Base-by-base conservation (phyloP, 2,329 filamentous ascomycete species). In the Tolypocladium endophyticum region DNA sequence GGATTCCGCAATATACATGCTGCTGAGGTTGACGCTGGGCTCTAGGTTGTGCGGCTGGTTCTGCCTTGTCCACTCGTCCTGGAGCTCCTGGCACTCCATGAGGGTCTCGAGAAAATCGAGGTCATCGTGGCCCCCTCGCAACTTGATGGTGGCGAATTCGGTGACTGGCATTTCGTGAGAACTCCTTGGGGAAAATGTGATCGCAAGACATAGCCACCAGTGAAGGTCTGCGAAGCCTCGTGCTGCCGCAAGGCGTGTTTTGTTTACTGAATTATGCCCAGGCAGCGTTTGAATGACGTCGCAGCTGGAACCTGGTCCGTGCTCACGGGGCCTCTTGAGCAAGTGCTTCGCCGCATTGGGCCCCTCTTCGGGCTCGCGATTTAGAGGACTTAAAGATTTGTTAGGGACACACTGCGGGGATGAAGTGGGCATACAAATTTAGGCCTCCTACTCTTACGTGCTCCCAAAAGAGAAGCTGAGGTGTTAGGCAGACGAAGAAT, bases 51-150 rank as follows among this genome's bases (percentile, higher is more conserved):
- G 61, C 1, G 76, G 74, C 55, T 75, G 70, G 61, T 76, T 67
- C 3, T 69, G 54, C 12, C 68, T 68, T 38, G 73, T 67, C 77
- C 77, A 79, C 57, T 66, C 67, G 59, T 76, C 71, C 64, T 79
- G 76, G 23, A 72, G 59, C 25, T 65, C 63, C 59, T 73, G 71
- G 41, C 67, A 67, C 5, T 69, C 60, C 58, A 70, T 68, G 59
- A 75, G 60, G 18, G 68, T 57, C 28, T 71, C 67, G 62, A 69
- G 71, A 45, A 76, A 67, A 54, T 73, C 72, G 58, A 73, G 60
- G 38, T 65, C 54, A 41, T 72, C 63, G 38, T 68, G 70, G 18
- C 65, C 65, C 41, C 64, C 58, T 38, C 65, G 66, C 56, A 76
- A 64, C 43, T 69, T 68, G 47, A 77, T 60, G 58, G 74, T 61